Evolutionary conservation across 2,329 filamentous ascomycete genomes (phyloP), one percentile per base, ranked within the genome.

Genomic region (Didymella glomerata): DNA sequence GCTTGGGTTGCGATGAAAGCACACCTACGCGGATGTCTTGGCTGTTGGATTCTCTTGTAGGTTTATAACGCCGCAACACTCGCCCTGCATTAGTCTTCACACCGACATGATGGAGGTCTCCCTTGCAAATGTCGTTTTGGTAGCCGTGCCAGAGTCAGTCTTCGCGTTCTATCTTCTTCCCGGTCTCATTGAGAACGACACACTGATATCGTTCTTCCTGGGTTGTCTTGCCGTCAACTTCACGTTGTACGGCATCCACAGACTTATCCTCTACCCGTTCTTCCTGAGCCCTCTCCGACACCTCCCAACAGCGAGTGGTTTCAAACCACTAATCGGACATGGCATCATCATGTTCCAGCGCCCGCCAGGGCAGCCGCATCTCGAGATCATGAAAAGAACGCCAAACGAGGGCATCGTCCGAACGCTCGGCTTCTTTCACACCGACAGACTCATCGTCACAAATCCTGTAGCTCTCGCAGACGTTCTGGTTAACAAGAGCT

Each of bases 401-500:
- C 75, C 77, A 7, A 78, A 80, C 53, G 71, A 80, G 7, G 79
- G 78, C 20, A 54, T 82, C 24, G 76, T 81, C 28, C 66, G 74
- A 27, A 78, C 75, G 18, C 69, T 75, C 11, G 72, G 76, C 50
- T 74, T 79, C 54, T 76, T 80, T 56, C 69, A 80, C 54, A 54
- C 54, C 5, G 74, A 78, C 38, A 68, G 75, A 30, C 64, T 82
- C 6, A 48, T 82, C 1, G 45, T 79, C 24, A 78, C 79, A 2
- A 71, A 67, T 13, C 76, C 79, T 5, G 72, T 73, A 14, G 79
- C 81, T 2, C 64, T 85, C 5, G 75, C 80, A n/a, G 83, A 85
- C 34, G 75, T 85, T 11, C 78, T 86, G 55, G 82, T 83, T 36
- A 79, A 82, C 40, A 82, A 81, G 38, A 80, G 79, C 4, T 85